Evolutionary conservation across 2,329 filamentous ascomycete genomes (phyloP), one percentile per base, ranked within the genome.

Genomic region (Aureobasidium sp.): DNA sequence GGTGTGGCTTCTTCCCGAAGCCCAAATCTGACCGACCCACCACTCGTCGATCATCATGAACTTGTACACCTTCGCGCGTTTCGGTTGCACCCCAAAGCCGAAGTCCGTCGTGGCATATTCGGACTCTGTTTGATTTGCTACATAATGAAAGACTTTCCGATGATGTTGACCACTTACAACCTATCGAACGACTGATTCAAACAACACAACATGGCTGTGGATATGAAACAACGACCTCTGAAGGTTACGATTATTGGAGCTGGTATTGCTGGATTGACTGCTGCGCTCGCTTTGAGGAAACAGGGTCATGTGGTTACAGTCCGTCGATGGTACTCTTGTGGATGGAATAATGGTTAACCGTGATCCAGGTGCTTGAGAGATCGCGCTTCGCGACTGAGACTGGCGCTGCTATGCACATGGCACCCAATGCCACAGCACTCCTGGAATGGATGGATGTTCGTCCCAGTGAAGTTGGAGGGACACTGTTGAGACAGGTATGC

Each of bases 211-310:
- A 59, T 59, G 57, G 45, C 57, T 42, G 45, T 59, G 3, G 45
- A 36, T 13, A 59, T 59, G n/a, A 27, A 59, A 42, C 25, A 29
- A 34, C 57, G 30, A 11, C 58, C 62, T 6, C 48, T 63, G 13
- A 58, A 30, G 25, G 62, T 61, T 11, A 60, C 51, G 3, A 62
- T 64, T 3, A 59, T 64, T 10, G 62, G 62, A 45, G 62, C 50
- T 54, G 62, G 62, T 1, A 59, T 64, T 14, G 62, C 62, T 39
- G 62, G 62, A 3, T 41, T 64, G 39, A 59, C 62, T 41, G 62
- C 62, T 1, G 62, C 59, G 3, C 49, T 60, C 3, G 62, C 60
- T 10, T 36, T 64, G 6, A 47, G 62, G 7, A 64, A 61, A 36
- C 58, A 61, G 21, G 58, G 58, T n/a, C 58, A 61, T 61, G 37